phyloP scores from a whole-genome alignment of 192 early-diverging fungal genomes.

The Diversispora eburnea region DNA sequence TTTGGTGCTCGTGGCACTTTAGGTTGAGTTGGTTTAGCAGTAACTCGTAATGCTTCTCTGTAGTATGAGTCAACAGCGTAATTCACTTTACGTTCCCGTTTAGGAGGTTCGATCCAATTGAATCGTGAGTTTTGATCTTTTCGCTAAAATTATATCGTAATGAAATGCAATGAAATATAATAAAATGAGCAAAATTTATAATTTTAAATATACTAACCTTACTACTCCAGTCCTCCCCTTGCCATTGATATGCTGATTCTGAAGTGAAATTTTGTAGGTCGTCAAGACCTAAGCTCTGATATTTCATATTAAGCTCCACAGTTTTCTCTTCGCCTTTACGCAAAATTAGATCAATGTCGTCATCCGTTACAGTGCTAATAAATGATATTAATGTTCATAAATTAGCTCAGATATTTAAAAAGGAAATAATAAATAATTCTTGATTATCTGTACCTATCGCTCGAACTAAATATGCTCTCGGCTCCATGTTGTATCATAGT shows the following conservation, averaged over 20 bases:
- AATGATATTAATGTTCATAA: not conserved
- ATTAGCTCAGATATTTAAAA: not conserved
- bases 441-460: slow-evolving; percentile 40
- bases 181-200: not conserved
- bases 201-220: slow-evolving; percentile 40
- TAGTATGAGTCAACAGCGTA: slow-evolving; percentile 93
- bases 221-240: slow-evolving; percentile 91
- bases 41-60: slow-evolving; percentile 75
- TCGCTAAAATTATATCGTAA: no score
- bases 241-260: slow-evolving; percentile 88
- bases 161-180: no score
- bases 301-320: slow-evolving; percentile 83
- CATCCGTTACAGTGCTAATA: slow-evolving; percentile 62
- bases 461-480: slow-evolving; percentile 70
- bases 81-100: slow-evolving; percentile 90
- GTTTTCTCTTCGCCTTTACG: slow-evolving; percentile 85
- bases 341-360: slow-evolving; percentile 84
- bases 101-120: slow-evolving; percentile 90
- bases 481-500: slow-evolving; percentile 98
- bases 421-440: slow-evolving; percentile 24
- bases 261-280: slow-evolving; percentile 89
- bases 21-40: slow-evolving; percentile 51
- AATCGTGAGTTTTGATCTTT: slow-evolving; percentile 53
- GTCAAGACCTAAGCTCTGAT: slow-evolving; percentile 84
- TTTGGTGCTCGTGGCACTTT: slow-evolving; percentile 63